Percentiles rank a stretch among this genome's conserved stretches.
These are phyloP conservation scores for Fusarium kyushuense DNA, from an alignment of 2,329 filamentous ascomycete genomes.

Conservation along the genomic window DNA sequence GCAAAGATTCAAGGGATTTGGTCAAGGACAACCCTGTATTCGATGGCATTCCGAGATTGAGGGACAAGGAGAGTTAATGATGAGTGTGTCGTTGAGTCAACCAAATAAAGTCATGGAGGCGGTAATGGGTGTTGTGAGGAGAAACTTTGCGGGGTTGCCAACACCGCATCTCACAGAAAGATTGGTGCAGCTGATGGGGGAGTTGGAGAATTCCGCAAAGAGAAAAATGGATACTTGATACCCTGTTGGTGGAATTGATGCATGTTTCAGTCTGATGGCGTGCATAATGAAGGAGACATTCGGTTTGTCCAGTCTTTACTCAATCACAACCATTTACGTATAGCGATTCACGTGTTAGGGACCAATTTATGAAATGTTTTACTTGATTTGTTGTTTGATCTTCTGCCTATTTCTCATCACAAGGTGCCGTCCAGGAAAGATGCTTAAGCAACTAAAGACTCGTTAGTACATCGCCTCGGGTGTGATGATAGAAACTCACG, in stretches of 20 bases:
- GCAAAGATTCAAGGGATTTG: constrained; percentile 30
- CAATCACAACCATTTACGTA: not conserved
- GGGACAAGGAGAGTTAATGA: constrained; percentile 6
- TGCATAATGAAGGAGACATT: not conserved
- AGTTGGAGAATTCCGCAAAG: constrained; percentile 34
- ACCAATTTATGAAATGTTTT: not conserved
- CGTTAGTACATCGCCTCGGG: not conserved
- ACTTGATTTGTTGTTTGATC: constrained; percentile 9
- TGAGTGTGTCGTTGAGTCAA: constrained; percentile 25
- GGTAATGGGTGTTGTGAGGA: constrained; percentile 19
- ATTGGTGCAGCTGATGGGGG: constrained; percentile 35
- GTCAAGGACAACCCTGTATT: constrained; percentile 33
- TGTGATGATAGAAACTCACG: constrained; percentile 6
- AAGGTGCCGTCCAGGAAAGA: not conserved
- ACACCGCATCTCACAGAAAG: constrained; percentile 33
- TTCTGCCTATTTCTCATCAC: not conserved
- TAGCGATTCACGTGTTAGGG: not conserved
- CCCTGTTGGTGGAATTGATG: not conserved
- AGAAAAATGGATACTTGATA: constrained; percentile 31
- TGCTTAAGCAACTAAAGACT: not conserved
- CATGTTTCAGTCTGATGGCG: not conserved
- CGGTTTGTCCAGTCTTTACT: no score
- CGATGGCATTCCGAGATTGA: constrained; percentile 22
- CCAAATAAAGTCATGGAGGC: constrained; percentile 33
- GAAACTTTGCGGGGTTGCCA: constrained; percentile 18